Conservation (phyloP, 768 basidiomycete genomes). For the Boletus reticulatus region DNA sequence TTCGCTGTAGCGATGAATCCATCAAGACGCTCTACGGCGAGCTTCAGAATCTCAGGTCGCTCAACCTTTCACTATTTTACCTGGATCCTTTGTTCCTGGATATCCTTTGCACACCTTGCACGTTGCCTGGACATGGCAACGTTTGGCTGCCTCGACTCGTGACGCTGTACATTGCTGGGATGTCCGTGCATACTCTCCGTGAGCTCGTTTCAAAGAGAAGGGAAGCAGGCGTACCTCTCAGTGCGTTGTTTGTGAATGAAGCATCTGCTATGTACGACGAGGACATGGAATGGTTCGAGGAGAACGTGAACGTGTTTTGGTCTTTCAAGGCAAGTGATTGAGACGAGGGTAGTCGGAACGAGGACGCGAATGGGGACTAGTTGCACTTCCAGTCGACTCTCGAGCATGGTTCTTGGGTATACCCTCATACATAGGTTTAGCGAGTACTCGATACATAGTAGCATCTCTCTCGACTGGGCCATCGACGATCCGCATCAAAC, state of each 20-base stretch:
- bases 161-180: not conserved
- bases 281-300: not conserved
- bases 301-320: not conserved
- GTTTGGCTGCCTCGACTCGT: not conserved
- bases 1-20: constrained; percentile 40
- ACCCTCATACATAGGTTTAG: no score
- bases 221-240: not conserved
- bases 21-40: constrained; percentile 40
- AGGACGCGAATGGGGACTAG: no score
- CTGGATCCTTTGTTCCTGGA: not conserved
- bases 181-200: no score
- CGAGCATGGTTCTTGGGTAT: no score
- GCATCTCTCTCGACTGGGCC: no score
- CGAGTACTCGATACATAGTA: no score
- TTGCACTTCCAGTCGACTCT: no score
- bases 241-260: not conserved
- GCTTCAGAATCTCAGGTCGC: constrained; percentile 43
- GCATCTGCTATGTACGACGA: not conserved
- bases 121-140: not conserved
- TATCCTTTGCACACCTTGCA: not conserved
- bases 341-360: no score
- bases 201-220: not conserved
- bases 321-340: no score
- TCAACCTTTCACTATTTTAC: constrained; percentile 23
- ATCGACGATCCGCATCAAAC: no score